phyloP scores from a whole-genome alignment of 1,284 basidiomycete species.

The Calocybe gambosa region DNA sequence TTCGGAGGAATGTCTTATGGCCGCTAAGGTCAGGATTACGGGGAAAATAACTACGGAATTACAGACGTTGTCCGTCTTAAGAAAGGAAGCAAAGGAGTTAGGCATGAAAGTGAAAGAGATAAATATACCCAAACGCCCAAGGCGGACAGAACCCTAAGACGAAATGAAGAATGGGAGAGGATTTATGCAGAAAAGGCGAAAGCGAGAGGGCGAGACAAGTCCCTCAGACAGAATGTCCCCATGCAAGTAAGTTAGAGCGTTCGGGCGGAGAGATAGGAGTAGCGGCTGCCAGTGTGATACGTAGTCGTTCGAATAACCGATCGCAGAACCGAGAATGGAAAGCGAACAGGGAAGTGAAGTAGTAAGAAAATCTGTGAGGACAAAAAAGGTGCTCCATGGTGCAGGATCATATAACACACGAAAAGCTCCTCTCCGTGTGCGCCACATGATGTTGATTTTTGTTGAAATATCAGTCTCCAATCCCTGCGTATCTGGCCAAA shows the following conservation, averaged over 20 bases:
- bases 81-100: neutral
- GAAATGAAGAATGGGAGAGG: neutral
- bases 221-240: neutral
- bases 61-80: slow-evolving; percentile 18
- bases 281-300: neutral
- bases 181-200: neutral
- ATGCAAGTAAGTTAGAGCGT: neutral
- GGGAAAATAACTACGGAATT: neutral
- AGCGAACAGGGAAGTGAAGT: neutral
- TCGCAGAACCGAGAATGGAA: neutral
- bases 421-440: neutral
- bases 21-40: neutral
- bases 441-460: neutral
- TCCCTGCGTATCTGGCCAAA: neutral
- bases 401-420: neutral
- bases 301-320: neutral
- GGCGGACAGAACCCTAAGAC: slow-evolving; percentile 1
- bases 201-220: neutral
- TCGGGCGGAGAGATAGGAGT: neutral
- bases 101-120: slow-evolving; percentile 8
- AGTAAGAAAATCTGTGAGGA: neutral
- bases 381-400: neutral
- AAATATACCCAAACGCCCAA: slow-evolving; percentile 15
- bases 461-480: neutral
- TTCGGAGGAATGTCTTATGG: neutral